Evolutionary conservation across 768 basidiomycete genomes (phyloP).

Genomic region (Asterophora parasitica): DNA sequence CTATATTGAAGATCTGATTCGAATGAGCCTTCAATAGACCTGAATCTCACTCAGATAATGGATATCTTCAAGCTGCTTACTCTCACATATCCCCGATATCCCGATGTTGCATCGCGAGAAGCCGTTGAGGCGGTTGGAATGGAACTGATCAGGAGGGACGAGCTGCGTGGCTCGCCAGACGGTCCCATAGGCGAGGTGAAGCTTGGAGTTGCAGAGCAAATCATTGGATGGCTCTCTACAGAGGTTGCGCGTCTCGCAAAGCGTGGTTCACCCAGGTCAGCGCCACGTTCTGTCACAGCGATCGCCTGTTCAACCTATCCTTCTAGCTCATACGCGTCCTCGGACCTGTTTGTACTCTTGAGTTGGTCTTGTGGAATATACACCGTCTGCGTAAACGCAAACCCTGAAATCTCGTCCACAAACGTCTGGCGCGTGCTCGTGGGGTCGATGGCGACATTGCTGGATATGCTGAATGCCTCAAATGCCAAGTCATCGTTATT

Average conservation of each 20-base stretch:
- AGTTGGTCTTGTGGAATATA: constrained; percentile 70
- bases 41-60: constrained; percentile 52
- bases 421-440: constrained; percentile 50
- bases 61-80: constrained; percentile 74
- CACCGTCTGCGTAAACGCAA: constrained; percentile 39
- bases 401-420: constrained; percentile 41
- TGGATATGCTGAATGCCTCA: constrained; percentile 57
- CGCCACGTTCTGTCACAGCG: constrained; percentile 10
- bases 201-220: constrained; percentile 61
- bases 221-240: constrained; percentile 70
- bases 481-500: constrained; percentile 55
- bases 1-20: constrained; percentile 2
- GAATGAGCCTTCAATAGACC: constrained; percentile 34
- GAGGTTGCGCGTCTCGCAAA: constrained; percentile 61
- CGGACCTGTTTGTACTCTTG: constrained; percentile 64
- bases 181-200: constrained; percentile 38
- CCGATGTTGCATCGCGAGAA: constrained; percentile 63
- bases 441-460: constrained; percentile 50
- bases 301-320: constrained; percentile 1
- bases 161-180: constrained; percentile 37
- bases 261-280: constrained; percentile 52
- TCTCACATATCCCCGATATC: constrained; percentile 74
- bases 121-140: constrained; percentile 67
- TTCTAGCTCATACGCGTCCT: constrained; percentile 48
- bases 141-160: constrained; percentile 61